phyloP scores from a whole-genome alignment of 2,329 filamentous ascomycete species.

The Talaromyces sp. region DNA sequence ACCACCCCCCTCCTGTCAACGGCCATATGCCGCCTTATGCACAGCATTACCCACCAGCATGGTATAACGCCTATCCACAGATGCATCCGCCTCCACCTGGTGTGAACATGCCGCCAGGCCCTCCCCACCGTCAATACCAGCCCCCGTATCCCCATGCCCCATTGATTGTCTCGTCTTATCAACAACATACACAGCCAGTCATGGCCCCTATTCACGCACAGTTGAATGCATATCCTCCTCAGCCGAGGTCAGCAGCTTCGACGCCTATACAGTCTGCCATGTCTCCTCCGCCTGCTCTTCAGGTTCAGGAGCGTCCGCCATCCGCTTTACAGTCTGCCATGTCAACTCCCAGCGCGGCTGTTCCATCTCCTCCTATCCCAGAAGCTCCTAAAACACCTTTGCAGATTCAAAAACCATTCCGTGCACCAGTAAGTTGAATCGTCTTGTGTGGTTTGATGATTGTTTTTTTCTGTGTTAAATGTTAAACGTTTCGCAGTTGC shows the following conservation, averaged over 20 bases:
- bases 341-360: constrained; percentile 19
- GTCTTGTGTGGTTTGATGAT: background rate
- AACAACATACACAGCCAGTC: constrained; percentile 37
- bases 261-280: constrained; percentile 34
- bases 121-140: constrained; percentile 36
- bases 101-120: constrained; percentile 36
- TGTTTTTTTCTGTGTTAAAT: background rate
- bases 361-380: constrained; percentile 27
- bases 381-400: constrained; percentile 21
- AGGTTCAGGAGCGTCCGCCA: constrained; percentile 5
- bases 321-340: constrained; percentile 14
- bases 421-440: constrained; percentile 41
- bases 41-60: constrained; percentile 41
- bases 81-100: constrained; percentile 42
- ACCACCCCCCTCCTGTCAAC: constrained; percentile 55
- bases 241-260: constrained; percentile 29
- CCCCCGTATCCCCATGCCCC: constrained; percentile 35
- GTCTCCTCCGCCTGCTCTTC: constrained; percentile 26
- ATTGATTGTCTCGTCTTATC: constrained; percentile 41
- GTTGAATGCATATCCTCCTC: constrained; percentile 30
- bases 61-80: constrained; percentile 41
- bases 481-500: constrained; percentile 38
- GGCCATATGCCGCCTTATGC: constrained; percentile 46
- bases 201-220: constrained; percentile 35
- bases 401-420: constrained; percentile 41